These are phyloP conservation scores for Termitomyces sp. DNA, from an alignment of 768 basidiomycete species.

Conservation along the genomic window DNA sequence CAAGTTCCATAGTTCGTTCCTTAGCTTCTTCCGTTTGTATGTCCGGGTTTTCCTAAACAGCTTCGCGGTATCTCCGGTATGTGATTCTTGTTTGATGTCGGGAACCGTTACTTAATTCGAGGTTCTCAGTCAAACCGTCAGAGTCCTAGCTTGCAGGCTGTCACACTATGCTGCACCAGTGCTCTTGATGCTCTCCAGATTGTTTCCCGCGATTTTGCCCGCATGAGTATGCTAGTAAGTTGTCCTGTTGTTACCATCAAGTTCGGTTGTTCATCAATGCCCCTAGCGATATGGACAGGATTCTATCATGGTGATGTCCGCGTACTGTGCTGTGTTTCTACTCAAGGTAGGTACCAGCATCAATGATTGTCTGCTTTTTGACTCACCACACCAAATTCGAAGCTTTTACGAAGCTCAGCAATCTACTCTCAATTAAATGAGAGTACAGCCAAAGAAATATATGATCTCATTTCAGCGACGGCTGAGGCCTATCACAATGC, in stretches of 20 bases:
- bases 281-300: conserved; percentile 81
- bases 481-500: conserved; percentile 80
- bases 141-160: conserved; percentile 63
- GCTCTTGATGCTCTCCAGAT: conserved; percentile 71
- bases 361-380: conserved; percentile 1
- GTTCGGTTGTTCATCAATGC: conserved; percentile 1
- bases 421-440: conserved; percentile 58
- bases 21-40: conserved; percentile 74
- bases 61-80: conserved; percentile 63
- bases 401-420: conserved; percentile 71
- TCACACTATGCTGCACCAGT: conserved; percentile 72
- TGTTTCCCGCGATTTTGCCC: conserved; percentile 70
- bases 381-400: conserved; percentile 10
- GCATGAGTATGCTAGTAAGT: conserved; percentile 71
- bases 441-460: conserved; percentile 62
- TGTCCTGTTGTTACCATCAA: background rate
- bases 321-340: conserved; percentile 80
- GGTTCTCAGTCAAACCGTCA: conserved; percentile 49
- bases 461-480: conserved; percentile 61
- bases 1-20: conserved; percentile 73
- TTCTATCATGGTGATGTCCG: conserved; percentile 82
- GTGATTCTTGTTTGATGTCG: conserved; percentile 18
- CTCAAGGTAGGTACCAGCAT: conserved; percentile 52
- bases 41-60: conserved; percentile 83
- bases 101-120: background rate